Evolutionary conservation across 495 filamentous ascomycete genomes (phyloP).

Genomic region (Sabuloglossum arenarium): DNA sequence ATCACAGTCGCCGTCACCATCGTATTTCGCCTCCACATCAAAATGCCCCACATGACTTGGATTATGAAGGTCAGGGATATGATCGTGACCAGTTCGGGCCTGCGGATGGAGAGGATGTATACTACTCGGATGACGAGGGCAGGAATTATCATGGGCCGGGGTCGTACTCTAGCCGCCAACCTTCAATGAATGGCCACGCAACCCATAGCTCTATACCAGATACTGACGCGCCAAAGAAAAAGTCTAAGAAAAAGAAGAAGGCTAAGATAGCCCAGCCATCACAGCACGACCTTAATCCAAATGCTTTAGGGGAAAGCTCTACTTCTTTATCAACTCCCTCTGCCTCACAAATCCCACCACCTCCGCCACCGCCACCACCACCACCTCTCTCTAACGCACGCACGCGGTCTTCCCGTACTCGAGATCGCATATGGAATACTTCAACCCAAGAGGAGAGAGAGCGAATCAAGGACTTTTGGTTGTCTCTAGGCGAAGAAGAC

Average conservation of each 20-base stretch:
- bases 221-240: neutral
- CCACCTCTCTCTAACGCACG: conserved; percentile 11
- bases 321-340: conserved; percentile 4
- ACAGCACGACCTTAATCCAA: neutral
- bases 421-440: conserved; percentile 94
- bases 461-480: conserved; percentile 95
- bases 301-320: neutral
- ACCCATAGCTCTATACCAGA: neutral
- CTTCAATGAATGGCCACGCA: neutral
- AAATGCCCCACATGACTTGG: neutral
- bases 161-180: neutral
- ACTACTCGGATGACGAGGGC: conserved; percentile 22
- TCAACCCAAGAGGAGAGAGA: conserved; percentile 82
- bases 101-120: conserved; percentile 20
- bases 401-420: conserved; percentile 19
- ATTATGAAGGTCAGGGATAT: conserved; percentile 7
- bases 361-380: conserved; percentile 11
- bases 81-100: conserved; percentile 16
- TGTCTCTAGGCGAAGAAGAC: conserved; percentile 87
- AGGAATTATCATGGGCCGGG: conserved; percentile 8
- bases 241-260: conserved; percentile 9
- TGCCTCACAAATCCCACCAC: neutral
- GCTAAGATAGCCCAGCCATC: neutral
- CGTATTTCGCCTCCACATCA: neutral
- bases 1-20: neutral